phyloP scores from a whole-genome alignment of 768 basidiomycete species.

The Rhizopogon salebrosus region DNA sequence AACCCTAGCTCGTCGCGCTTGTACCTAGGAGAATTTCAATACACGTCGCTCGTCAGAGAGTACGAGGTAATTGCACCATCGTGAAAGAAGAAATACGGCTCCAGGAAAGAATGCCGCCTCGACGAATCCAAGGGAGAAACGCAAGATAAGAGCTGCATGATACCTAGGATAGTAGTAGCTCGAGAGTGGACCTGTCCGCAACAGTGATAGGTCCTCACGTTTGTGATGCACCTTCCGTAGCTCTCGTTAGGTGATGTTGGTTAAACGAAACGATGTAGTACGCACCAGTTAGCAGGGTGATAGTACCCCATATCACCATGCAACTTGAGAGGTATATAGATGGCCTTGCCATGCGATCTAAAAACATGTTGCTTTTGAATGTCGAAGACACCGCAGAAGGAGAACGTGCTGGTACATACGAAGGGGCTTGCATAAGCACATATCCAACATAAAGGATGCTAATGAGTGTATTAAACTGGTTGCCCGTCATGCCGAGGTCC shows the following conservation, averaged over 20 bases:
- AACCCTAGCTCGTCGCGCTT: slow-evolving; percentile 59
- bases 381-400: background rate
- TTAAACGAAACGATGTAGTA: background rate
- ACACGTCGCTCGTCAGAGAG: background rate
- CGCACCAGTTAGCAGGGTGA: slow-evolving; percentile 49
- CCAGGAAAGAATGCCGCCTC: slow-evolving; percentile 62
- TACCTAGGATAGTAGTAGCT: slow-evolving; percentile 36
- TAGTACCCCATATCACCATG: slow-evolving; percentile 67
- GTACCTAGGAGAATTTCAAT: background rate
- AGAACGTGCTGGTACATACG: slow-evolving; percentile 36
- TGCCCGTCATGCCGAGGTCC: slow-evolving; percentile 54
- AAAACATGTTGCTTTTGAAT: slow-evolving; percentile 55
- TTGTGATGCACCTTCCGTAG: slow-evolving; percentile 31
- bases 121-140: slow-evolving; percentile 72
- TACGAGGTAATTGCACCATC: slow-evolving; percentile 38
- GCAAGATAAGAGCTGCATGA: slow-evolving; percentile 51
- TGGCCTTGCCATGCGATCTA: slow-evolving; percentile 59
- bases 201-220: slow-evolving; percentile 4
- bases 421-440: slow-evolving; percentile 70
- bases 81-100: slow-evolving; percentile 56
- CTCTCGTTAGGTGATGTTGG: slow-evolving; percentile 1
- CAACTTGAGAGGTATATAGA: slow-evolving; percentile 59
- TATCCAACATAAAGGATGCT: slow-evolving; percentile 68
- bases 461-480: slow-evolving; percentile 62
- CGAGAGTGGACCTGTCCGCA: slow-evolving; percentile 4